Conservation (phyloP, 768 basidiomycete species). For the Suillus subalutaceus region DNA sequence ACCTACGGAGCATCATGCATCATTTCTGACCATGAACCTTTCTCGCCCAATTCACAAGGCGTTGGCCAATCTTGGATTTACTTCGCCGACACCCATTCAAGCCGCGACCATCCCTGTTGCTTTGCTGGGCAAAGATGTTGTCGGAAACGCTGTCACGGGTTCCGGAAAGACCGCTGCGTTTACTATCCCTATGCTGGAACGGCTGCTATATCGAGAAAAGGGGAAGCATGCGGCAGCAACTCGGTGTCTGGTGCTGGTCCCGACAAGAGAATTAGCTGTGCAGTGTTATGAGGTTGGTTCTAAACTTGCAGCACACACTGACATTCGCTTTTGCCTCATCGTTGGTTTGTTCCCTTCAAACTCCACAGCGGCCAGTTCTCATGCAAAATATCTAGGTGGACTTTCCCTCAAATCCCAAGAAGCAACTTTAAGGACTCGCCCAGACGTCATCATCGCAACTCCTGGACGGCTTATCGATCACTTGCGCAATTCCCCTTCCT, state of each 20-base stretch:
- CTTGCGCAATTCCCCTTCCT: slow-evolving; percentile 91
- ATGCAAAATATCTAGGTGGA: slow-evolving; percentile 62
- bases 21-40: slow-evolving; percentile 92
- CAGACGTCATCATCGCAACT: slow-evolving; percentile 94
- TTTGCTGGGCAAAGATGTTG: slow-evolving; percentile 92
- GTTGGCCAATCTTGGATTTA: slow-evolving; percentile 78
- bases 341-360: slow-evolving; percentile 59
- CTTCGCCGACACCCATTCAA: slow-evolving; percentile 94
- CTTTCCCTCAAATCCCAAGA: slow-evolving; percentile 94
- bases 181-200: slow-evolving; percentile 91
- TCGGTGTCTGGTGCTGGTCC: slow-evolving; percentile 89
- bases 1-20: slow-evolving; percentile 58
- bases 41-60: slow-evolving; percentile 94
- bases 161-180: slow-evolving; percentile 99
- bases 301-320: slow-evolving; percentile 84
- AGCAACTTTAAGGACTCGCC: slow-evolving; percentile 76
- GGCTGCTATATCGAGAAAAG: slow-evolving; percentile 89
- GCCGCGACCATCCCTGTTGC: slow-evolving; percentile 92
- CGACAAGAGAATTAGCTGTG: slow-evolving; percentile 93
- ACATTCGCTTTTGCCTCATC: slow-evolving; percentile 87
- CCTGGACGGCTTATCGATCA: slow-evolving; percentile 98
- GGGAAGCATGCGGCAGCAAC: slow-evolving; percentile 85
- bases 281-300: slow-evolving; percentile 94
- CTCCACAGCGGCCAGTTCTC: slow-evolving; percentile 13
- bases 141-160: slow-evolving; percentile 94